Evolutionary conservation across 352 stramenopile genomes (phyloP).

Genomic region (Pythium sukuiense): DNA sequence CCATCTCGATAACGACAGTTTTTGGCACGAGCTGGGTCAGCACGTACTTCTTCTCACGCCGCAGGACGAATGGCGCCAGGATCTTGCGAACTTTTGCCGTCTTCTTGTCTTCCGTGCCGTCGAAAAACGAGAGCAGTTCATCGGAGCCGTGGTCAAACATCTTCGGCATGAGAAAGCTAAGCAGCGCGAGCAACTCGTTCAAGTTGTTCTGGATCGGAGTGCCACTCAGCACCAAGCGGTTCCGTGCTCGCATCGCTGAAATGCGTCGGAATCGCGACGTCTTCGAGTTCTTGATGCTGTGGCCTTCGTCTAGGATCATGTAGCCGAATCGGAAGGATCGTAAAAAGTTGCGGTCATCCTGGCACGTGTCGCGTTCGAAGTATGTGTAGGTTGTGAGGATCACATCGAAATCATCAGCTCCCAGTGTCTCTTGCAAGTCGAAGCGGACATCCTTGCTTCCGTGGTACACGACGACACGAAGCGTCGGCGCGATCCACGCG

Average conservation of each 20-base stretch:
- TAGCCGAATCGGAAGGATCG: conserved; percentile 86
- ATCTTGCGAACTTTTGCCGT: conserved; percentile 89
- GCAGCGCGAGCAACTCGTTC: conserved; percentile 83
- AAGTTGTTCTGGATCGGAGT: conserved; percentile 92
- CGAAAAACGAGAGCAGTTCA: conserved; percentile 80
- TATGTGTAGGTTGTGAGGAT: conserved; percentile 92
- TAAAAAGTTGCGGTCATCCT: conserved; percentile 82
- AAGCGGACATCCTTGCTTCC: conserved; percentile 62
- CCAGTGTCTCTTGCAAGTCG: conserved; percentile 55
- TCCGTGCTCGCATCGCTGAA: conserved; percentile 63
- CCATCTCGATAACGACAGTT: conserved; percentile 77
- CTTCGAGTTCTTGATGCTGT: conserved; percentile 93
- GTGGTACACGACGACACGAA: conserved; percentile 88
- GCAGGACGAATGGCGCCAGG: conserved; percentile 97
- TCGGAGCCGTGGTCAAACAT: conserved; percentile 88
- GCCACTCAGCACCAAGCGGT: conserved; percentile 80
- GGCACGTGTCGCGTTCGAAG: conserved; percentile 87
- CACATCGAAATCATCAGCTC: conserved; percentile 67
- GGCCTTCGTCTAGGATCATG: conserved; percentile 93
- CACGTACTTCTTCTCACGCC: conserved; percentile 95
- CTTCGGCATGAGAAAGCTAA: conserved; percentile 92
- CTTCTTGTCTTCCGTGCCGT: conserved; percentile 77
- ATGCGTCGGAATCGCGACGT: conserved; percentile 90
- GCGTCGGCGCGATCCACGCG: conserved; percentile 89
- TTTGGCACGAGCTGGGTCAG: conserved; percentile 91